Conservation (phyloP, 2,329 filamentous ascomycete genomes). For the Helminthosporium solani region DNA sequence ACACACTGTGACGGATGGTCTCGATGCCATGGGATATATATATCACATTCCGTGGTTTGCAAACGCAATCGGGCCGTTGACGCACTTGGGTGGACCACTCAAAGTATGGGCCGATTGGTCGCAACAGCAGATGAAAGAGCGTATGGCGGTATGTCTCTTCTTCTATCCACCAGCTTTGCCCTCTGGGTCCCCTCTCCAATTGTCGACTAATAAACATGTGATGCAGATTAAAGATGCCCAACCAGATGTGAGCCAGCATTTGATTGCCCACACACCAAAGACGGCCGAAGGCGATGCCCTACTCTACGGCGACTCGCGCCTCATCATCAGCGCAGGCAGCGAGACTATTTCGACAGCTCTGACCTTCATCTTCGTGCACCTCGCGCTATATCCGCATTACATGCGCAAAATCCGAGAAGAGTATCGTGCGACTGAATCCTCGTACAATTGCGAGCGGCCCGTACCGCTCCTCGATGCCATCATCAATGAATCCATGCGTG, state of each 20-base stretch:
- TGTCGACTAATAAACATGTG: no score
- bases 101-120: conserved; percentile 29
- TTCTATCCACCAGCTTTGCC: no score
- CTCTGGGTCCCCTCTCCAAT: no score
- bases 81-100: conserved; percentile 24
- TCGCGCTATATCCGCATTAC: conserved; percentile 22
- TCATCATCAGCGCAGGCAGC: conserved; percentile 35
- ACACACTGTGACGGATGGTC: conserved; percentile 35
- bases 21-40: conserved; percentile 24
- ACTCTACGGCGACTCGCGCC: conserved; percentile 31
- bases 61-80: conserved; percentile 21
- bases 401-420: conserved; percentile 23
- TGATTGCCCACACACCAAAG: conserved; percentile 22
- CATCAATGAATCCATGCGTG: conserved; percentile 30
- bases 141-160: conserved; percentile 20
- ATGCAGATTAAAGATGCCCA: conserved; percentile 7
- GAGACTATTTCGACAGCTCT: conserved; percentile 56
- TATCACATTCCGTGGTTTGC: conserved; percentile 29
- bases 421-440: conserved; percentile 13
- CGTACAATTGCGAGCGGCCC: conserved; percentile 7
- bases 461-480: conserved; percentile 35
- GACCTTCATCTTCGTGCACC: conserved; percentile 50
- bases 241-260: conserved; percentile 25
- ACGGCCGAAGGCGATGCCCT: conserved; percentile 16
- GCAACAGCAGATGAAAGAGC: conserved; percentile 20